phyloP scores from a whole-genome alignment of 768 basidiomycete genomes.

The Cyclocybe cylindracea region DNA sequence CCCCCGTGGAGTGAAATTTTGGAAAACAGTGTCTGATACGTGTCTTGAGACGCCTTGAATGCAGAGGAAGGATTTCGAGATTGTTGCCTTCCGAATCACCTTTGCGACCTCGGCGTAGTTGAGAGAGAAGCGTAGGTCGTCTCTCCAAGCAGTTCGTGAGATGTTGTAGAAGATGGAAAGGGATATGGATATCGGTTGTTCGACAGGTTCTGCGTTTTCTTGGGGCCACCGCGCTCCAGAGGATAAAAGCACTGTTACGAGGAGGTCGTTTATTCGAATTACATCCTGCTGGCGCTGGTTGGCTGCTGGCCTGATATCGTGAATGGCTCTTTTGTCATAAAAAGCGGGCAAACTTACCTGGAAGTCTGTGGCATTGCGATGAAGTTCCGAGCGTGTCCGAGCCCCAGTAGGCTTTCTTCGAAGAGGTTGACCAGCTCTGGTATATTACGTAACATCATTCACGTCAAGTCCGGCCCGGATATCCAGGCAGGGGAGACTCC shows the following conservation, averaged over 20 bases:
- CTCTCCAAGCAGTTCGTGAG: constrained; percentile 44
- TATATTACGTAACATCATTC: no score
- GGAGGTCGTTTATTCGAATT: constrained; percentile 51
- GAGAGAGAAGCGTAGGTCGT: constrained; percentile 59
- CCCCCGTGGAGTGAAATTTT: constrained; percentile 22
- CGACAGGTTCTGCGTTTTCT: constrained; percentile 26
- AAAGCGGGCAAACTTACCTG: no score
- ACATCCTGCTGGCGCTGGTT: constrained; percentile 17
- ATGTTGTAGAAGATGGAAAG: constrained; percentile 55
- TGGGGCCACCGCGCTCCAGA: constrained; percentile 49
- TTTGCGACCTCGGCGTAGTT: constrained; percentile 59
- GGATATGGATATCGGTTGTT: constrained; percentile 57
- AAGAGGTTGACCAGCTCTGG: no score
- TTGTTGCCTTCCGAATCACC: constrained; percentile 28
- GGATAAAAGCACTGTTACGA: constrained; percentile 39
- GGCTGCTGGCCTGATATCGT: constrained; percentile 17
- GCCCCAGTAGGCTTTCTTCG: no score
- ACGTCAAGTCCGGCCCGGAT: no score
- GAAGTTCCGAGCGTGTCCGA: no score
- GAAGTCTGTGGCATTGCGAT: no score
- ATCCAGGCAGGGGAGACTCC: no score
- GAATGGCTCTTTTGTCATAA: neutral
- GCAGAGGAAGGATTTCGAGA: constrained; percentile 32
- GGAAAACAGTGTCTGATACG: constrained; percentile 40
- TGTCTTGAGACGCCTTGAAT: constrained; percentile 48